Conservation (phyloP, 306 rosid genomes). For the Potentilla sterilis region DNA sequence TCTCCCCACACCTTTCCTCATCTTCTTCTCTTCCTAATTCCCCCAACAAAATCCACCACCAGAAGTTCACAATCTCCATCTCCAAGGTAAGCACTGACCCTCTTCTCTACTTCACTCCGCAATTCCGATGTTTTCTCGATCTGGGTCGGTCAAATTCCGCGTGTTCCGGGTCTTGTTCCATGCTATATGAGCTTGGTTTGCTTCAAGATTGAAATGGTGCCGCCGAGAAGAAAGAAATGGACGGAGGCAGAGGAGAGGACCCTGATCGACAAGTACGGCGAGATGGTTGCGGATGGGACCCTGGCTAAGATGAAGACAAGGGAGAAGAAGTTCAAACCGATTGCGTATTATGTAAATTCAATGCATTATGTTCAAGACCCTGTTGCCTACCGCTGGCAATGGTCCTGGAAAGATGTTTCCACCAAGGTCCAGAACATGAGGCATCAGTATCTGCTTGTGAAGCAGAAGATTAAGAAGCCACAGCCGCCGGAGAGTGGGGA, state of each 20-base stretch:
- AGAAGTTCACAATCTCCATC: constrained; percentile 13
- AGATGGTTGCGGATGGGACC: constrained; percentile 77
- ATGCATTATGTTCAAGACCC: constrained; percentile 71
- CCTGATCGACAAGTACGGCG: constrained; percentile 81
- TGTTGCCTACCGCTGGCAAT: constrained; percentile 80
- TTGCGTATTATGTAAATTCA: constrained; percentile 83
- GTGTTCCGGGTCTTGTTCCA: not conserved
- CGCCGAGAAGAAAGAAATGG: constrained; percentile 95
- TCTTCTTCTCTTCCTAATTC: not conserved
- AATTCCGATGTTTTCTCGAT: constrained; percentile 31
- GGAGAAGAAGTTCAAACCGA: constrained; percentile 89
- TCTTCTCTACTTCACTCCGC: constrained; percentile 1
- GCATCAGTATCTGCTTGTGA: constrained; percentile 89
- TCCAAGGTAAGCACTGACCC: constrained; percentile 21
- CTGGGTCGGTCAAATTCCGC: constrained; percentile 20
- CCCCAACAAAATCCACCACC: constrained; percentile 13
- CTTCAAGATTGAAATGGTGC: constrained; percentile 47
- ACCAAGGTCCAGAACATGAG: constrained; percentile 98
- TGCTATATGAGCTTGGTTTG: constrained; percentile 21
- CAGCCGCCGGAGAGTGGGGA: constrained; percentile 39
- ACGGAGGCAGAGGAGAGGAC: constrained; percentile 94
- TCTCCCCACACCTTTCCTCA: not conserved
- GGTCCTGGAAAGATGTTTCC: constrained; percentile 97
- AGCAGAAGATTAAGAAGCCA: constrained; percentile 84
- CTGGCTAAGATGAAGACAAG: constrained; percentile 86